Evolutionary conservation across 2,329 filamentous ascomycete genomes (phyloP).

Genomic region (Apiospora koreana): DNA sequence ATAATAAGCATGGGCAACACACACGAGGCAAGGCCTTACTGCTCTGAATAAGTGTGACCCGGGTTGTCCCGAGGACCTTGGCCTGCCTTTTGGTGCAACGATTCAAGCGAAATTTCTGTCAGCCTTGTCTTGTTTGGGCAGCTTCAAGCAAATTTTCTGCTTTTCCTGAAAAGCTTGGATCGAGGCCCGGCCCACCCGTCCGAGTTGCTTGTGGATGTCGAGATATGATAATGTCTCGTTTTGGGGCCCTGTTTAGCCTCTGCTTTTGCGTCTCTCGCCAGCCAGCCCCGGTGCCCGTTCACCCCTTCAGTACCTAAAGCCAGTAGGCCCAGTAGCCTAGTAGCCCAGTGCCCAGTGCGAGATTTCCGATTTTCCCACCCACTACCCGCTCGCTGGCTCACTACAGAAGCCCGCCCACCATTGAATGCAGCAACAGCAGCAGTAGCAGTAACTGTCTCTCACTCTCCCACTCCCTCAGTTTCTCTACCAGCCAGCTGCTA

Average conservation of each 20-base stretch:
- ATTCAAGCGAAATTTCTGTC: constrained; percentile 14
- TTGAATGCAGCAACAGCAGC: neutral
- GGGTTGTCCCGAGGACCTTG: neutral
- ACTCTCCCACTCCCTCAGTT: neutral
- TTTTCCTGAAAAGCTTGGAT: constrained; percentile 20
- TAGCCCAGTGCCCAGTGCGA: neutral
- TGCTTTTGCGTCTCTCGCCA: constrained; percentile 6
- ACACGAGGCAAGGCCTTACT: neutral
- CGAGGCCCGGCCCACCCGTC: constrained; percentile 22
- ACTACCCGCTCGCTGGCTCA: constrained; percentile 1
- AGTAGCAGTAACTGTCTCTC: too few species aligned
- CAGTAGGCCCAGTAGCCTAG: neutral
- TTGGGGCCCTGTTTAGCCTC: neutral
- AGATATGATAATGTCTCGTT: constrained; percentile 12
- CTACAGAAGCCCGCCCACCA: neutral
- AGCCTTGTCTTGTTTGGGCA: constrained; percentile 37
- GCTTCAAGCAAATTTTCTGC: constrained; percentile 30
- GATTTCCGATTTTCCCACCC: neutral
- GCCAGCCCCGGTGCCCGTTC: constrained; percentile 6
- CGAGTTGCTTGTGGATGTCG: constrained; percentile 8
- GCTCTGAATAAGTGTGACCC: neutral
- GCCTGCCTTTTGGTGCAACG: neutral
- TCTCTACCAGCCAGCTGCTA: neutral
- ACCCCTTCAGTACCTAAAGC: too few species aligned
- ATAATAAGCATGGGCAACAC: neutral